Evolutionary conservation across 768 basidiomycete genomes (phyloP).

Genomic region (Pluteus cervinus): DNA sequence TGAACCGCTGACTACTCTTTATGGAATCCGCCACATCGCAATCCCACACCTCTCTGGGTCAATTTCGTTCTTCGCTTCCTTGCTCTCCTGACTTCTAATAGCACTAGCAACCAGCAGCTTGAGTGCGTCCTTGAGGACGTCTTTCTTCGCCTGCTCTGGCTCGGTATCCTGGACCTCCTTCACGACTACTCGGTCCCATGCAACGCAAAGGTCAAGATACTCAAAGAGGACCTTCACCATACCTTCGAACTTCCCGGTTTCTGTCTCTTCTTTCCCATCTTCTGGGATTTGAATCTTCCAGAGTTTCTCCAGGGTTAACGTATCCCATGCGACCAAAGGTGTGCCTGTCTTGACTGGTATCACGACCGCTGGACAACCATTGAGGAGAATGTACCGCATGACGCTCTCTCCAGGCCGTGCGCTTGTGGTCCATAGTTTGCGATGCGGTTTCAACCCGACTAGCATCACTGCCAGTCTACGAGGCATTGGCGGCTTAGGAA

Average conservation of each 20-base stretch:
- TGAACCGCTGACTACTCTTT: slow-evolving; percentile 5
- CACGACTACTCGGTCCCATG: slow-evolving; percentile 49
- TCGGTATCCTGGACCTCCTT: slow-evolving; percentile 12
- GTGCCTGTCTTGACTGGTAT: slow-evolving; percentile 54
- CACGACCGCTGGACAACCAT: slow-evolving; percentile 55
- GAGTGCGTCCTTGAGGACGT: slow-evolving; percentile 41
- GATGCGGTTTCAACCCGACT: slow-evolving; percentile 56
- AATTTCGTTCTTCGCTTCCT: slow-evolving; percentile 48
- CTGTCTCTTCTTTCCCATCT: slow-evolving; percentile 17
- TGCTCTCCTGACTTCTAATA: slow-evolving; percentile 44
- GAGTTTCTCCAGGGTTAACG: slow-evolving; percentile 48
- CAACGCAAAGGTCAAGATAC: slow-evolving; percentile 55
- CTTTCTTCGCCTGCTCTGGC: slow-evolving; percentile 17
- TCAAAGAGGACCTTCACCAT: slow-evolving; percentile 52
- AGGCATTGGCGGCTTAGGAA: slow-evolving; percentile 36
- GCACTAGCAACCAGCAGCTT: slow-evolving; percentile 48
- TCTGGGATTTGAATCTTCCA: slow-evolving; percentile 44
- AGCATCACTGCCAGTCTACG: slow-evolving; percentile 53
- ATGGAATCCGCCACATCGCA: slow-evolving; percentile 64
- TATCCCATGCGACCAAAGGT: slow-evolving; percentile 62
- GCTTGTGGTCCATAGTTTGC: slow-evolving; percentile 52
- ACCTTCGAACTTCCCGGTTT: slow-evolving; percentile 40
- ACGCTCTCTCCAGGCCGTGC: slow-evolving; percentile 58
- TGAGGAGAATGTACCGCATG: slow-evolving; percentile 53
- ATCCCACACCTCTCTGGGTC: slow-evolving; percentile 55